Evolutionary conservation across 2,329 filamentous ascomycete genomes (phyloP), one percentile per base, ranked within the genome.

Genomic region (Rhynchosporium graminicola): DNA sequence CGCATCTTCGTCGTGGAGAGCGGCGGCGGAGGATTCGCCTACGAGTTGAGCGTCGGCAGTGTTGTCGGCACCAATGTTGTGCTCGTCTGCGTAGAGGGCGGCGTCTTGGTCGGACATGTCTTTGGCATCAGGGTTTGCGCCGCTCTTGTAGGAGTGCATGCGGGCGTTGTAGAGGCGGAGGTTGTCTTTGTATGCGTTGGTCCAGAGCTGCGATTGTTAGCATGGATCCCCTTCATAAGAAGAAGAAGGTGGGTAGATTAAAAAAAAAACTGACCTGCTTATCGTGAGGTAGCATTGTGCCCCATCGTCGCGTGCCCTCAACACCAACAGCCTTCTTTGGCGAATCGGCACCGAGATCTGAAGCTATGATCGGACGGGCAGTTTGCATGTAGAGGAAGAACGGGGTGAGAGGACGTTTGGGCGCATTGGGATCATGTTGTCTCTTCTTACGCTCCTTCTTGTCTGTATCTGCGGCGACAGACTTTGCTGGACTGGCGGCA

Each of bases 361-460:
- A 82, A 62, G 90, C 88, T 70, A 98, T 95, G 74, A 91, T 88
- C 57, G 87, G 84, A 56, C 95, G 90, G 67, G 92, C 92, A 67
- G 90, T 88, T 76, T 96, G 90, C 82, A 96, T 92, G 80, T 92
- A 98, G 65, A 97, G 81, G 81, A 98, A 97, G 81, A 96, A 97
- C 2, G 94, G 92, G 5, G 94, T 98, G 73, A 97, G 78, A 8
- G 94, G 93, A 57, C 93, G 87, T 85, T 97, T 98, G 64, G 94
- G 94, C 6, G 93, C 93, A 76, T 97, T 96, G 69, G 93, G 93
- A 76, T 98, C 94, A 73, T 90, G 87, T 47, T 87, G 87, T 65
- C 88, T 86, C 82, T 93, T 93, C 83, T 95, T 94, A 77, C 90
- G 88, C 83, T 95, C 92, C 83, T 92, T 92, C 83, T 92, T 90